phyloP scores from a whole-genome alignment of 2,329 filamentous ascomycete species.

The Orbilia brochopaga region DNA sequence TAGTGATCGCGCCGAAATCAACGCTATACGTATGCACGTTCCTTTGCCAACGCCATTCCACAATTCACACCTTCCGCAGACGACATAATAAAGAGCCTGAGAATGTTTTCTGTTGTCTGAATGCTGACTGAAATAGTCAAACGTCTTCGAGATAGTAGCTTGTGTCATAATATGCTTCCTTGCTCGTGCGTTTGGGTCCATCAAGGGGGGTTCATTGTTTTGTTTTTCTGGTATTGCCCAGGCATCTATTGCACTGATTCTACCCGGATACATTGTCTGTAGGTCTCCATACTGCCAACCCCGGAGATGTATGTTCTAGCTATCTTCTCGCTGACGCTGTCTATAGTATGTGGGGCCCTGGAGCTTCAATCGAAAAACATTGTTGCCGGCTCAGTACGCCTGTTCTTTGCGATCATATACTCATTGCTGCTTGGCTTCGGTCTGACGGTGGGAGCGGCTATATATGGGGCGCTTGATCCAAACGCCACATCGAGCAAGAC shows the following conservation, averaged over 20 bases:
- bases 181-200: conserved; percentile 72
- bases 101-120: too few species aligned
- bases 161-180: conserved; percentile 72
- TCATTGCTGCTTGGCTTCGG: conserved; percentile 75
- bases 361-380: conserved; percentile 73
- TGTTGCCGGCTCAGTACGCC: conserved; percentile 73
- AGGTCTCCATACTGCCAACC: conserved; percentile 14
- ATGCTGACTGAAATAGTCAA: conserved; percentile 59
- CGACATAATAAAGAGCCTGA: too few species aligned
- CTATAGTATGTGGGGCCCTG: conserved; percentile 63
- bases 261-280: conserved; percentile 70
- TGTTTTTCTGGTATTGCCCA: conserved; percentile 76
- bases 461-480: conserved; percentile 68
- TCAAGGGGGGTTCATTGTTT: conserved; percentile 66
- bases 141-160: conserved; percentile 70
- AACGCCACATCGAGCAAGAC: conserved; percentile 62
- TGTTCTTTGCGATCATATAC: conserved; percentile 77
- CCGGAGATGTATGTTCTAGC: neutral
- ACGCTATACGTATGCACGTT: conserved; percentile 69
- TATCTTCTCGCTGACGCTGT: neutral
- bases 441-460: conserved; percentile 70
- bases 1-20: conserved; percentile 75
- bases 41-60: too few species aligned
- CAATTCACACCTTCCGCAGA: too few species aligned
- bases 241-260: conserved; percentile 75